Percentiles rank a stretch among this genome's conserved stretches.
Evolutionary conservation across 257 asterid species (phyloP).

Genomic region (Verbena officinalis): DNA sequence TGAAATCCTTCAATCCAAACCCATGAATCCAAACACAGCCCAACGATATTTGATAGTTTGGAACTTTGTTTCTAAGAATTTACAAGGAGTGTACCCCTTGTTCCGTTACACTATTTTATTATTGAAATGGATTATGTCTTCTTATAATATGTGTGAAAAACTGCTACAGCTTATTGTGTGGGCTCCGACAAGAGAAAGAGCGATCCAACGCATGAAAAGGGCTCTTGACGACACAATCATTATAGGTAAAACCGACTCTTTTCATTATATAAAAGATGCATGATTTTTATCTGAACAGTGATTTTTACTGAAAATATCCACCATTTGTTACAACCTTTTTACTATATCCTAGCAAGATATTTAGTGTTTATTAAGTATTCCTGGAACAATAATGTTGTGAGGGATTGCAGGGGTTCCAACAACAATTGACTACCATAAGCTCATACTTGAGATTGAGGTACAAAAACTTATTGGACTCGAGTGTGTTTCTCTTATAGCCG

Average conservation of each 20-base stretch:
- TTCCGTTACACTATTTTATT: too few species aligned
- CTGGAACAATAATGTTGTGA: slow-evolving; percentile 1
- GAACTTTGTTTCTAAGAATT: too few species aligned
- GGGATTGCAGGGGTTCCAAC: slow-evolving; percentile 93
- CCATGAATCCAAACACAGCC: too few species aligned
- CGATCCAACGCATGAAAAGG: slow-evolving; percentile 96
- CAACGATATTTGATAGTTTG: too few species aligned
- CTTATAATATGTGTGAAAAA: neutral
- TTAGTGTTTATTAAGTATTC: too few species aligned
- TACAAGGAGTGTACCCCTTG: too few species aligned
- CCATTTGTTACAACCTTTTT: too few species aligned
- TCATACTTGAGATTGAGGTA: slow-evolving; percentile 94
- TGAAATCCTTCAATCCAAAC: too few species aligned
- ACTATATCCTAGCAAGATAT: neutral
- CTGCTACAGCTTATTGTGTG: slow-evolving; percentile 82
- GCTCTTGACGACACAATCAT: slow-evolving; percentile 93
- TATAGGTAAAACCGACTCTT: slow-evolving; percentile 51
- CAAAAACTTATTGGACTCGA: slow-evolving; percentile 9
- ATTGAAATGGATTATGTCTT: too few species aligned
- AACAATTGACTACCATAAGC: slow-evolving; percentile 96
- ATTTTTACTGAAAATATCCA: neutral
- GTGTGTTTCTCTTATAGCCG: neutral
- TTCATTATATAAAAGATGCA: neutral
- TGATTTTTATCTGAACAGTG: too few species aligned
- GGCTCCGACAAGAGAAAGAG: slow-evolving; percentile 98